Base-by-base conservation (phyloP, 441 rosid species). In the Pelargonium cotyledonis region DNA sequence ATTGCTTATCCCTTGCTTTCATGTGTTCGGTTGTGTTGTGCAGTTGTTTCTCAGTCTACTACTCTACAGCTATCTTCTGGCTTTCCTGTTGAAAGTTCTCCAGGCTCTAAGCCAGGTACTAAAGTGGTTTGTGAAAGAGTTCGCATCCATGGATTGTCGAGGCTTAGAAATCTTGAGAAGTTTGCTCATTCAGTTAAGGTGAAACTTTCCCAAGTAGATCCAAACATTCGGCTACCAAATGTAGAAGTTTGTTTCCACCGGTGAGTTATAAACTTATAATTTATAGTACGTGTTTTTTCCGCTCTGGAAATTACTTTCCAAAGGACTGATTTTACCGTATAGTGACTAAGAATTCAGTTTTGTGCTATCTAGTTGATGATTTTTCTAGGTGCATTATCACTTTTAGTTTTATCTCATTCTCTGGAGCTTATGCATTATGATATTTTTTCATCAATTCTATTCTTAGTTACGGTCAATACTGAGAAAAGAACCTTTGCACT, bases 211-310 rank as follows among this genome's bases (percentile, higher is more conserved):
- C 76, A 69, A 51, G 82, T 80, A 26, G 66, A 74, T 60, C 79
- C 89, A 40, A 76, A 73, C 60, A 63, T 63, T 41, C 80, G 76
- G 67, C 67, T 80, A 44, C 73, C 83, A 7, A 83, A 70, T 61
- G 65, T 87, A 9, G 97, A 87, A 65, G 83, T 88, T 73, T 94
- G 98, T 78, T 89, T 94, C 80, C 97, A 94, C 65, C 77, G 92
- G 98, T 91, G 69, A 77, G 86, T 76, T 10, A 26, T 47, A 66
- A 29, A 21, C 23, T 21, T 68, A 31, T 68, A 35, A 71, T 65
- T 21, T 12, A 65, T 55, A 57, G 31, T 35, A 35, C 3, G 6
- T 35, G 5, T 35, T 35, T 35, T 53, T 53, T 53, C 5, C 5
- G 23, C 21, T 53, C 60, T 15, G 18, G 23, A 16, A 53, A 15